A percentile compares a stretch with the other conserved stretches of the same genome.
phyloP scores from a whole-genome alignment of 306 rosid genomes.

The Vicia sativa region DNA sequence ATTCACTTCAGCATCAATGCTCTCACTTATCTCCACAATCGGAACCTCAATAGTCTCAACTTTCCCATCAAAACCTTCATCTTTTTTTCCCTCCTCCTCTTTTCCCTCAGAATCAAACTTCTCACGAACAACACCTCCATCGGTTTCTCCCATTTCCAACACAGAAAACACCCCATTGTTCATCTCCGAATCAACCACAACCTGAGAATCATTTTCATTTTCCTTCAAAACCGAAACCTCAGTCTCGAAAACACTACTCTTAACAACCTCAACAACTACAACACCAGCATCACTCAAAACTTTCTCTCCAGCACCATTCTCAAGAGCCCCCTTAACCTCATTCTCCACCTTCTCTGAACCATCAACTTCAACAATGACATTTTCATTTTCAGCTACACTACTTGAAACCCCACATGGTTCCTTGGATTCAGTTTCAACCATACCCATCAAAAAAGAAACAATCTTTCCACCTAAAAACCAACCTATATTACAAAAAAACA shows the following conservation, averaged over 20 bases:
- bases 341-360: slow-evolving; percentile 40
- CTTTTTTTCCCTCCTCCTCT: slow-evolving; percentile 30
- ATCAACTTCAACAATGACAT: slow-evolving; percentile 33
- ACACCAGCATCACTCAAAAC: slow-evolving; percentile 38
- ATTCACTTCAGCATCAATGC: slow-evolving; percentile 39
- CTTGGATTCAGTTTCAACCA: slow-evolving; percentile 48
- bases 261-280: slow-evolving; percentile 40
- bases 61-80: slow-evolving; percentile 30
- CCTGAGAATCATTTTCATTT: slow-evolving; percentile 43
- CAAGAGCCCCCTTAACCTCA: slow-evolving; percentile 32
- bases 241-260: slow-evolving; percentile 43
- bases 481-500: slow-evolving; percentile 34
- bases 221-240: slow-evolving; percentile 33
- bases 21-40: slow-evolving; percentile 41
- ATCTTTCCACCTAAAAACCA: slow-evolving; percentile 45
- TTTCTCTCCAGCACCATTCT: slow-evolving; percentile 37
- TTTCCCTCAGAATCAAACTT: slow-evolving; percentile 40
- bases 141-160: slow-evolving; percentile 47
- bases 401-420: slow-evolving; percentile 41
- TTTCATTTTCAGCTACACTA: slow-evolving; percentile 35
- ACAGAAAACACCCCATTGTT: slow-evolving; percentile 44
- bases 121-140: slow-evolving; percentile 8
- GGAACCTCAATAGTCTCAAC: slow-evolving; percentile 47
- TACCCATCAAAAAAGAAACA: slow-evolving; percentile 55
- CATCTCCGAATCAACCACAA: slow-evolving; percentile 49